Evolutionary conservation across 768 basidiomycete genomes (phyloP).

Genomic region (Cystofilobasidium bisporidii): DNA sequence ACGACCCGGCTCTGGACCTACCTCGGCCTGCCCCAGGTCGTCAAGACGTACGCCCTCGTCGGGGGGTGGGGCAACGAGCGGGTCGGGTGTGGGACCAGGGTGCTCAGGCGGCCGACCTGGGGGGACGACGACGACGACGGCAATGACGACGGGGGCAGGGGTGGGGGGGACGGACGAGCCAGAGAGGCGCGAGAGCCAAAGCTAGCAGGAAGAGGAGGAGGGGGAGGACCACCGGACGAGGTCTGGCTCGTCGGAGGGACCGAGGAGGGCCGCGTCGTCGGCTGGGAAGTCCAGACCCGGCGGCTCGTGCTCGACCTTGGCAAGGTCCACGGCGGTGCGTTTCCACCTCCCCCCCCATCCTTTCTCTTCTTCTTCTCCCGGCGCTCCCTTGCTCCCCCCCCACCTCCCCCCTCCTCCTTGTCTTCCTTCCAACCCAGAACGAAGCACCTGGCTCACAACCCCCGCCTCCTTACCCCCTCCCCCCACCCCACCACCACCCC

Average conservation of each 20-base stretch:
- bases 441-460: neutral
- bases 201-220: neutral
- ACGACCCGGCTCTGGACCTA: conserved; percentile 93
- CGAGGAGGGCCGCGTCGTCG: conserved; percentile 51
- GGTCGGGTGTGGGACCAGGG: conserved; percentile 56
- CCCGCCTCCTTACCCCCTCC: neutral
- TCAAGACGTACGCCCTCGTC: conserved; percentile 63
- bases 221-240: conserved; percentile 46
- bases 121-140: conserved; percentile 35
- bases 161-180: too few relatives aligned
- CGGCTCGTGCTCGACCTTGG: conserved; percentile 75
- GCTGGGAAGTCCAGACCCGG: conserved; percentile 51
- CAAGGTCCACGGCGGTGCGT: conserved; percentile 50
- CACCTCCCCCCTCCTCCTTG: neutral
- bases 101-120: conserved; percentile 26
- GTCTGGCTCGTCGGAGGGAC: conserved; percentile 72
- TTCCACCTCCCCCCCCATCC: neutral
- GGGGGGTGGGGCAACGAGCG: conserved; percentile 74
- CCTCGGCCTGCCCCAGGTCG: conserved; percentile 76
- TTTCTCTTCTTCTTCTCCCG: neutral
- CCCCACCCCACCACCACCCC: too few relatives aligned
- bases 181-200: too few relatives aligned
- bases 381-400: neutral
- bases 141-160: conserved; percentile 24
- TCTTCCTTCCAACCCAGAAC: conserved; percentile 1